Conservation (phyloP, 73 alveolate genomes). For the Paramecium primaurelia region DNA sequence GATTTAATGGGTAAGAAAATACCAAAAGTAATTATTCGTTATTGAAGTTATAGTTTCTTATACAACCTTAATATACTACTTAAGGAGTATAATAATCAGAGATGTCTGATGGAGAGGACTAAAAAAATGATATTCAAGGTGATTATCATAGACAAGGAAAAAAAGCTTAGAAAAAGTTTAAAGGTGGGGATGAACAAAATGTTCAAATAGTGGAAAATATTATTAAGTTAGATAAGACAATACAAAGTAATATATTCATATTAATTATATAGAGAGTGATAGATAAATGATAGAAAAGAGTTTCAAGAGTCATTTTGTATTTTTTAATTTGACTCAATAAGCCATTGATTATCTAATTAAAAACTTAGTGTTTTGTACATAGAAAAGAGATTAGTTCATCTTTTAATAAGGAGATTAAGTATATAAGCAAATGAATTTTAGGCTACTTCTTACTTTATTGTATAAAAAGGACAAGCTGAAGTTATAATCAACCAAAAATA, state of each 20-base stretch:
- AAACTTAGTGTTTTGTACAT: neutral
- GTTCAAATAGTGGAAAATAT: neutral
- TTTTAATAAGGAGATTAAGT: constrained; percentile 49
- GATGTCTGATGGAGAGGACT: constrained; percentile 17
- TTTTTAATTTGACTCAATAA: neutral
- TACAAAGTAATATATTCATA: neutral
- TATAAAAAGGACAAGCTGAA: neutral
- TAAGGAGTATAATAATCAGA: neutral
- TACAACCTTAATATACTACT: neutral
- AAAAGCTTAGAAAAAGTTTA: constrained; percentile 33
- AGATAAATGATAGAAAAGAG: neutral
- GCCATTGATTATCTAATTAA: neutral
- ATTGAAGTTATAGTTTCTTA: neutral
- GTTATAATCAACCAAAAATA: neutral
- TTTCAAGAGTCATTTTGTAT: constrained; percentile 31
- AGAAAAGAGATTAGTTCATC: neutral
- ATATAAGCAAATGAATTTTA: neutral
- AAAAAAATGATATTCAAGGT: neutral
- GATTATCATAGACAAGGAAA: neutral
- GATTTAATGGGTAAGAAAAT: constrained; percentile 32
- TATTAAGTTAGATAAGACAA: neutral
- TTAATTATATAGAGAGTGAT: neutral
- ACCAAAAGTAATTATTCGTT: neutral
- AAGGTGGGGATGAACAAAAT: constrained; percentile 12
- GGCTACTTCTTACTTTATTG: constrained; percentile 21